Conservation (phyloP, 768 basidiomycete genomes). For the Termitomyces sp. region DNA sequence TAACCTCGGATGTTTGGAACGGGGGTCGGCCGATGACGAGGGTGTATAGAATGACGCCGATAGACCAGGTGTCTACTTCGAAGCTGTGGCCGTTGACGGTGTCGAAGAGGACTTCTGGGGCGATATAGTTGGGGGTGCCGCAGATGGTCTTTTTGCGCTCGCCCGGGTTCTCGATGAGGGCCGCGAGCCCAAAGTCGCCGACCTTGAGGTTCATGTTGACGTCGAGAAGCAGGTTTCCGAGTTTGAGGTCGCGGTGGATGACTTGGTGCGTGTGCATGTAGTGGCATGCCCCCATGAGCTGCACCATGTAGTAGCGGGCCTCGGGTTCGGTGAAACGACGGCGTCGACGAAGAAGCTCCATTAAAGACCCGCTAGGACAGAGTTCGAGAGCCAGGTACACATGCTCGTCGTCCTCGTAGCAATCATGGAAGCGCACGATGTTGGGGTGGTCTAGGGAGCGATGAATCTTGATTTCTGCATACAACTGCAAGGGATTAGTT, state of each 20-base stretch:
- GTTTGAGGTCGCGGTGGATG: conserved; percentile 96
- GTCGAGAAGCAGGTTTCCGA: conserved; percentile 94
- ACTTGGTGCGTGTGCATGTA: conserved; percentile 98
- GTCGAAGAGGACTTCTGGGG: conserved; percentile 95
- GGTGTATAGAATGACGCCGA: conserved; percentile 96
- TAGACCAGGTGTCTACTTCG: conserved; percentile 97
- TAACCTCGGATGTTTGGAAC: conserved; percentile 98
- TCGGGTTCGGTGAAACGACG: conserved; percentile 90
- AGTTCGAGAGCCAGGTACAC: conserved; percentile 98
- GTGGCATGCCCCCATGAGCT: conserved; percentile 92
- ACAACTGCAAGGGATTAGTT: conserved; percentile 57
- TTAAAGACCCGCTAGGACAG: conserved; percentile 84
- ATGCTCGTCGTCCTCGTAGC: conserved; percentile 93
- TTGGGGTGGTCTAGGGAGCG: conserved; percentile 88
- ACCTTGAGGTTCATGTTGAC: conserved; percentile 92
- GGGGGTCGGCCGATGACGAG: conserved; percentile 93
- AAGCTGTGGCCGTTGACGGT: conserved; percentile 96
- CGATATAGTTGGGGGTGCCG: conserved; percentile 98
- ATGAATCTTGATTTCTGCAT: conserved; percentile 98
- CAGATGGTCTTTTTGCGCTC: conserved; percentile 99
- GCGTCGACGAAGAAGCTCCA: conserved; percentile 87
- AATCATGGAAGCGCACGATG: conserved; percentile 88
- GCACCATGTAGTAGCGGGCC: conserved; percentile 88
- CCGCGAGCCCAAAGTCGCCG: conserved; percentile 96
- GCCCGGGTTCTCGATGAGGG: conserved; percentile 92